These are phyloP conservation scores for Linnemannia schmuckeri DNA, from an alignment of 192 early-diverging fungal genomes.

Conservation along the genomic window DNA sequence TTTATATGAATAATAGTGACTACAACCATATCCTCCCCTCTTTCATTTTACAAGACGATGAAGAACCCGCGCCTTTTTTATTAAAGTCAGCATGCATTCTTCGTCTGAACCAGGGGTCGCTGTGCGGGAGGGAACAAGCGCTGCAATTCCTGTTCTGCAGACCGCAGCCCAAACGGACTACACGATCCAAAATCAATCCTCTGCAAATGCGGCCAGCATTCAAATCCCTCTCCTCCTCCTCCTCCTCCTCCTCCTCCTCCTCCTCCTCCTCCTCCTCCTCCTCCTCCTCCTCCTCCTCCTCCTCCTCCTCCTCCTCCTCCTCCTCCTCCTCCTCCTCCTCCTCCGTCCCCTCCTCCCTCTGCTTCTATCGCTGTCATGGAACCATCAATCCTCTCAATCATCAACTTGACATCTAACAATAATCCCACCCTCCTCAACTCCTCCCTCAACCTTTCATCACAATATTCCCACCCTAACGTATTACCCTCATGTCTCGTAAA, in stretches of 20 bases:
- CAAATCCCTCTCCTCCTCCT: background rate
- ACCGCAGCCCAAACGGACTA: background rate
- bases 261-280: too few species aligned
- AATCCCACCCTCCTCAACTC: background rate
- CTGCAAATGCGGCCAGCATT: background rate
- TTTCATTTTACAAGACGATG: too few species aligned
- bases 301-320: too few species aligned
- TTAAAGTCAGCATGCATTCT: too few species aligned
- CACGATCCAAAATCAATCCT: background rate
- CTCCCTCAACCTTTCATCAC: background rate
- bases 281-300: too few species aligned
- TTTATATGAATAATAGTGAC: too few species aligned
- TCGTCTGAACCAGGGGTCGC: too few species aligned
- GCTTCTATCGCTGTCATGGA: background rate
- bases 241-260: background rate
- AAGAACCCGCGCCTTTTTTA: too few species aligned
- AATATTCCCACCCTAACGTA: background rate
- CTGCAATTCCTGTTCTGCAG: background rate
- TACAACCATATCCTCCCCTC: too few species aligned
- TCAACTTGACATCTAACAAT: background rate
- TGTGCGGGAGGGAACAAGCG: background rate
- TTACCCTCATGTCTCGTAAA: background rate
- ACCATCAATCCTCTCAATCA: background rate
- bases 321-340: too few species aligned
- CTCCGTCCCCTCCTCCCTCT: too few species aligned